phyloP scores from a whole-genome alignment of 257 asterid genomes.

The Nicotiana tomentosiformis region DNA sequence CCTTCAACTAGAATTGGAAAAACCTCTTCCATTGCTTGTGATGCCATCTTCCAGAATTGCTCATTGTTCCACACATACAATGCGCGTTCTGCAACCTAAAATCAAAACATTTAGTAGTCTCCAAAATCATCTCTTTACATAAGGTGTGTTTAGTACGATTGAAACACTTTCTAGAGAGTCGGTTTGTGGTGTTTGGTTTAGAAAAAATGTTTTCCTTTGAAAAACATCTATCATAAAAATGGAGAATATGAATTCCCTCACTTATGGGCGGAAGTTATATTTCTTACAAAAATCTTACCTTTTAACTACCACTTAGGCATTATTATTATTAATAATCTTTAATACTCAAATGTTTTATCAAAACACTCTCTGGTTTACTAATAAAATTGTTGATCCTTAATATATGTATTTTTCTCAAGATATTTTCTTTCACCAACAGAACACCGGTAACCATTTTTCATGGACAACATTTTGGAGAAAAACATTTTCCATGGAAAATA shows the following conservation, averaged over 20 bases:
- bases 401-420: too few relatives aligned
- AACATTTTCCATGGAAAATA: too few relatives aligned
- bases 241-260: too few relatives aligned
- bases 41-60: slow-evolving; percentile 72
- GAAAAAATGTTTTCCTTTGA: too few relatives aligned
- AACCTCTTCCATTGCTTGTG: slow-evolving; percentile 45
- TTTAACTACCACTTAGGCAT: background rate
- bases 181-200: background rate
- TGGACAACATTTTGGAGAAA: too few relatives aligned
- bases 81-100: slow-evolving; percentile 83
- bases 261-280: too few relatives aligned
- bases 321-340: background rate
- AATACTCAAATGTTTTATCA: too few relatives aligned
- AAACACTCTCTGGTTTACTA: background rate
- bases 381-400: too few relatives aligned
- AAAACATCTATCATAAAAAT: too few relatives aligned
- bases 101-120: background rate
- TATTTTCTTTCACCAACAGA: too few relatives aligned
- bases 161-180: background rate
- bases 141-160: background rate
- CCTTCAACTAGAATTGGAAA: slow-evolving; percentile 56
- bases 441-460: too few relatives aligned
- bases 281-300: too few relatives aligned
- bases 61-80: slow-evolving; percentile 83
- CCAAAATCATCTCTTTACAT: background rate